Conservation (phyloP, 495 filamentous ascomycete genomes). For the Tuber borchii region DNA sequence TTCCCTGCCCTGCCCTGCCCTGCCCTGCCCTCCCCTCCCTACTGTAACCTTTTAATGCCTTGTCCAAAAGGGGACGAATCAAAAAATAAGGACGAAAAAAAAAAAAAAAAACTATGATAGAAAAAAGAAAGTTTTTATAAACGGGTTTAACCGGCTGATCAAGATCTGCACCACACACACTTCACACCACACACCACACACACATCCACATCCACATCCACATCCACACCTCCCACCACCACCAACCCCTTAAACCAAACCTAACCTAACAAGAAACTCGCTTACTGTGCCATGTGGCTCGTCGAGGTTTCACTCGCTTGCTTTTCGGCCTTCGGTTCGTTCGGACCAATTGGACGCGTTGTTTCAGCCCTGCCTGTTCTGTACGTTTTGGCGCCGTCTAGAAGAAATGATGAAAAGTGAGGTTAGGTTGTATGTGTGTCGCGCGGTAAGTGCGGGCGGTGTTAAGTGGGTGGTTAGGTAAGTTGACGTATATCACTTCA, state of each 20-base stretch:
- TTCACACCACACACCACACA: too few relatives aligned
- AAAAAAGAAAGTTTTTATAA: background rate
- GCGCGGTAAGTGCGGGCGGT: background rate
- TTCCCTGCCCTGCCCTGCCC: background rate
- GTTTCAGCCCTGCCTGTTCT: background rate
- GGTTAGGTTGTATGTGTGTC: background rate
- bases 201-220: too few relatives aligned
- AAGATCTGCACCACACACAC: slow-evolving; percentile 4
- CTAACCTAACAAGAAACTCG: background rate
- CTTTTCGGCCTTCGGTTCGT: background rate
- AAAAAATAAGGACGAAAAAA: background rate
- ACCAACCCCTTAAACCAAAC: background rate
- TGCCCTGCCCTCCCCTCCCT: too few relatives aligned
- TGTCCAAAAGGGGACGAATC: slow-evolving; percentile 1
- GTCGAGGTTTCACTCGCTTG: background rate
- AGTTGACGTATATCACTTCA: background rate
- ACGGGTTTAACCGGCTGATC: slow-evolving; percentile 6
- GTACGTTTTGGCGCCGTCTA: background rate
- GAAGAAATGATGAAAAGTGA: background rate
- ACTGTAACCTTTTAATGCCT: background rate
- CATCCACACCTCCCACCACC: background rate
- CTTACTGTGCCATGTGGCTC: slow-evolving; percentile 6
- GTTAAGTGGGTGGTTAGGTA: background rate
- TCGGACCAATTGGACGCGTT: background rate
- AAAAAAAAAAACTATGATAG: background rate